Conservation (phyloP, 768 basidiomycete genomes). For the Leucocoprinus sp. region DNA sequence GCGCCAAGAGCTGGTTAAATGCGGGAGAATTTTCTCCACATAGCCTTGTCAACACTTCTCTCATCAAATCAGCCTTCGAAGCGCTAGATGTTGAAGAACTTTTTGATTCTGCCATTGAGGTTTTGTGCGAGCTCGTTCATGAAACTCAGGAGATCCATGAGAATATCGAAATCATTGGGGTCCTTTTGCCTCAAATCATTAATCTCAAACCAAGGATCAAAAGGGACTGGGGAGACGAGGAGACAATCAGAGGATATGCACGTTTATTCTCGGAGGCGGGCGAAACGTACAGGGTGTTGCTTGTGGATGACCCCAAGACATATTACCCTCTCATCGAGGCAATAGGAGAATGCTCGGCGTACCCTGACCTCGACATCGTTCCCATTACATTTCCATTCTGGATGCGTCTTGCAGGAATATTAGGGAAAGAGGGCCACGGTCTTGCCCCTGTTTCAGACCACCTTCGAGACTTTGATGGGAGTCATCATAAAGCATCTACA, state of each 20-base stretch:
- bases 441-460: constrained; percentile 69
- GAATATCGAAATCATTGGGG: constrained; percentile 81
- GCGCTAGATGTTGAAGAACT: constrained; percentile 77
- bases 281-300: constrained; percentile 85
- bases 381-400: constrained; percentile 98
- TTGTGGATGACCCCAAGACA: constrained; percentile 83
- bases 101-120: constrained; percentile 91
- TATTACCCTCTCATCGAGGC: constrained; percentile 96
- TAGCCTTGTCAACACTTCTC: constrained; percentile 63
- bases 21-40: constrained; percentile 73
- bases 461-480: constrained; percentile 76
- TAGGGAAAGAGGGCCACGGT: constrained; percentile 70
- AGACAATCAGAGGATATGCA: constrained; percentile 83
- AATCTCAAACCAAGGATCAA: constrained; percentile 56
- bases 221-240: constrained; percentile 65
- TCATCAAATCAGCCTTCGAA: constrained; percentile 78
- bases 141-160: constrained; percentile 98
- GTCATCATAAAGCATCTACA: constrained; percentile 87
- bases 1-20: constrained; percentile 79
- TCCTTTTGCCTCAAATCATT: constrained; percentile 83
- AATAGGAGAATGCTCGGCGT: constrained; percentile 88
- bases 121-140: constrained; percentile 90
- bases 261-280: constrained; percentile 96
- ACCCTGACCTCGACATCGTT: constrained; percentile 90
- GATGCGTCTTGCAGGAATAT: constrained; percentile 90